A percentile compares a stretch with the other conserved stretches of the same genome.
These are phyloP conservation scores for Blastobotrys elegans DNA, from an alignment of 1,139 yeast genomes.

Conservation along the genomic window DNA sequence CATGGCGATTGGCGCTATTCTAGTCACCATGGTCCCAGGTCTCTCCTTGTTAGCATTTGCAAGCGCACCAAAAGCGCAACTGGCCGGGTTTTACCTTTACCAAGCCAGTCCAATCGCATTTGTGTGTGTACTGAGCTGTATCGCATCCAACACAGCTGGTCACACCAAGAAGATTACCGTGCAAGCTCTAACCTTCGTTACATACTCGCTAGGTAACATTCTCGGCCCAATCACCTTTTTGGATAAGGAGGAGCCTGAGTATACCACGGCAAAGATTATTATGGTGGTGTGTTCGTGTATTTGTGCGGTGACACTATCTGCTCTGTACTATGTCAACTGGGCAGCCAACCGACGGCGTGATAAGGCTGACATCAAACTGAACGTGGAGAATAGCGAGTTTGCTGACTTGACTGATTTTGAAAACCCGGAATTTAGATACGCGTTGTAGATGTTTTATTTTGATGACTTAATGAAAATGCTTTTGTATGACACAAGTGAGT, in stretches of 20 bases:
- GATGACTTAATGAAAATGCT: too few relatives aligned
- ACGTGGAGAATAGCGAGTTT: conserved; percentile 40
- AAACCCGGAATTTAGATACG: conserved; percentile 54
- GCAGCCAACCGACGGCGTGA: conserved; percentile 43
- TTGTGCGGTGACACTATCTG: conserved; percentile 33
- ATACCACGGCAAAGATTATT: conserved; percentile 45
- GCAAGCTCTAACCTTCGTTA: conserved; percentile 54
- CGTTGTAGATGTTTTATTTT: conserved; percentile 5
- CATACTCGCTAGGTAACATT: conserved; percentile 61
- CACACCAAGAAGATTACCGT: conserved; percentile 60
- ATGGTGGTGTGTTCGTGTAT: conserved; percentile 42
- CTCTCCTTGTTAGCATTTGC: conserved; percentile 45
- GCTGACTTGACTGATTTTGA: conserved; percentile 59
- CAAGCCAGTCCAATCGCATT: conserved; percentile 4
- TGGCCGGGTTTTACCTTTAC: conserved; percentile 14
- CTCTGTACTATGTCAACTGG: conserved; percentile 30
- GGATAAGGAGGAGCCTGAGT: conserved; percentile 47
- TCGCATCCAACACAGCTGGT: conserved; percentile 55
- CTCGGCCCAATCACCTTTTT: conserved; percentile 64
- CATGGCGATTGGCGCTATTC: conserved; percentile 13
- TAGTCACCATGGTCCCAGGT: conserved; percentile 14
- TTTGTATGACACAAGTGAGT: too few relatives aligned
- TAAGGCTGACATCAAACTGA: conserved; percentile 23
- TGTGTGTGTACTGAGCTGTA: conserved; percentile 34
- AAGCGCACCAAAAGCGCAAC: conserved; percentile 13